Percentiles rank a stretch among this genome's conserved stretches.
Conservation (phyloP, 768 basidiomycete species). For the Lactifluus volemus region DNA sequence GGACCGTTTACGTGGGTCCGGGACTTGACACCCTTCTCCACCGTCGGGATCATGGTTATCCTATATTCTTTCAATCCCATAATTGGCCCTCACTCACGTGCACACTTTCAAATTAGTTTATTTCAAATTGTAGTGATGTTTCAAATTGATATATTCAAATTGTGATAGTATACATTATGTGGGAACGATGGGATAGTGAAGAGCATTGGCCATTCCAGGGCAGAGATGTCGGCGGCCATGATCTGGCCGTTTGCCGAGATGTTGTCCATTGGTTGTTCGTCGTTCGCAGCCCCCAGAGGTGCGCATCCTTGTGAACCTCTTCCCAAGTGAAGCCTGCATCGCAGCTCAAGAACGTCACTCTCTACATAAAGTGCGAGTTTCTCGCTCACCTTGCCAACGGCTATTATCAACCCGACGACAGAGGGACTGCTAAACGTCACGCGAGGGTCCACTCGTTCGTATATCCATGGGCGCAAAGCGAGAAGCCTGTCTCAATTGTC, state of each 20-base stretch:
- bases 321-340: conserved; percentile 98
- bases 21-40: too few species aligned
- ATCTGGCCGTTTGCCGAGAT: conserved; percentile 70
- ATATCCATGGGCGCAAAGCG: conserved; percentile 90
- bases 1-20: too few species aligned
- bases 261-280: conserved; percentile 87
- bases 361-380: conserved; percentile 71
- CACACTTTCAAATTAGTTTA: too few species aligned
- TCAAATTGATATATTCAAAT: too few species aligned
- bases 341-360: conserved; percentile 90
- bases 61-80: too few species aligned
- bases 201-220: conserved; percentile 70
- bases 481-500: conserved; percentile 45
- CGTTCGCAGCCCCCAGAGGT: conserved; percentile 98
- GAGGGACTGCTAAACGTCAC: conserved; percentile 93
- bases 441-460: conserved; percentile 87
- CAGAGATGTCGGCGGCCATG: conserved; percentile 67
- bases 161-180: too few species aligned
- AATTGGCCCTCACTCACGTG: too few species aligned
- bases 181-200: too few species aligned
- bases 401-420: conserved; percentile 88
- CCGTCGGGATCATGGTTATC: too few species aligned
- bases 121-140: too few species aligned
- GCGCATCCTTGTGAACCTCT: conserved; percentile 96
- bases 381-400: conserved; percentile 93